Base-by-base conservation (phyloP, 176 grass and related monocot species). In the Paspalum vaginatum region DNA sequence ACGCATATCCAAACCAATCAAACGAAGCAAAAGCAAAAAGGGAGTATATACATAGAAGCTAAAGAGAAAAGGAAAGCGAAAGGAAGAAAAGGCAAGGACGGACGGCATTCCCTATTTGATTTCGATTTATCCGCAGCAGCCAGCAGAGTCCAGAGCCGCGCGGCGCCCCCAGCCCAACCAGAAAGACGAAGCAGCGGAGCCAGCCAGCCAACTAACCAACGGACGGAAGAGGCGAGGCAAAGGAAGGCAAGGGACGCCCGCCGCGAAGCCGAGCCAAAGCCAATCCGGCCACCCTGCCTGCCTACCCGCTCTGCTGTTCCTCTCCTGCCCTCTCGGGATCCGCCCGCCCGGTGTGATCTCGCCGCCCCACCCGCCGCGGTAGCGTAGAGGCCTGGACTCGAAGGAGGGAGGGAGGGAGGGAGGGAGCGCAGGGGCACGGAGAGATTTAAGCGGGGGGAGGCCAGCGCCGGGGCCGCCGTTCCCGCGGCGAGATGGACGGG, bases 401-500 rank as follows among this genome's bases (percentile, higher is more conserved):
- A n/a, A n/a, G n/a, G 81, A 50, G 61, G 40, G 21, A 4, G 26
- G 12, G 39, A 4, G 21, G 0, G 46, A 15, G 24, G 10, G 16
- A 68, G 70, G 45, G 14, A 21, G 20, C 40, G 32, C 6, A 15
- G 43, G 3, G 50, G 43, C 49, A 60, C 56, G 61, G 24, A 7
- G 58, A 41, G 74, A 17, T 32, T 32, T 32, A 32, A 32, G 32
- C 32, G 32, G 10, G 20, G 16, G 11, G 37, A 72, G 55, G 25
- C 20, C 55, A 38, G n/a, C 2, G 66, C 32, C 0, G 1, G 32
- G 22, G 68, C 27, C 12, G 40, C 21, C 16, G 48, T 61, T 26
- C 18, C 61, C 69, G 69, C 27, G 12, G 22, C 27, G 81, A 55
- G 82, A 91, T 94, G 86, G 88, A 91, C 59, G 80, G 54, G n/a